Percentiles rank a stretch among this genome's conserved stretches.
Evolutionary conservation across 192 early-diverging fungal species (phyloP).

Genomic region (Endogone sp.): DNA sequence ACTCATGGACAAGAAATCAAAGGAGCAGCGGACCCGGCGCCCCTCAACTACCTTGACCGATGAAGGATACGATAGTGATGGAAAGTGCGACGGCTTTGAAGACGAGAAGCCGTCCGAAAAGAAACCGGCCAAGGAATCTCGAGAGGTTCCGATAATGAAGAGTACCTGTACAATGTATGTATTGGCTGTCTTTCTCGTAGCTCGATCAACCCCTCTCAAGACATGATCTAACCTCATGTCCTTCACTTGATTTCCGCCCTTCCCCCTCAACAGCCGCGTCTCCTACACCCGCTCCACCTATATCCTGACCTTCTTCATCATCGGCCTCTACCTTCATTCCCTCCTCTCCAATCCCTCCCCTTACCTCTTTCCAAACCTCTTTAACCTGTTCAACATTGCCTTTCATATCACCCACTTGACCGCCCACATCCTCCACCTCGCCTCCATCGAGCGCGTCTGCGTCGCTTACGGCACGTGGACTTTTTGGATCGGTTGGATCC

Average conservation of each 20-base stretch:
- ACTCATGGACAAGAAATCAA: too few species aligned
- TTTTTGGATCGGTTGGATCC: conserved; percentile 50
- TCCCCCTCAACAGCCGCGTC: too few species aligned
- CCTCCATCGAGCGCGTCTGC: conserved; percentile 38
- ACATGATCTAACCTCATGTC: conserved; percentile 1
- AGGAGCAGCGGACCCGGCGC: too few species aligned
- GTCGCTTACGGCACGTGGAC: conserved; percentile 59
- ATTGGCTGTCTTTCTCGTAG: too few species aligned
- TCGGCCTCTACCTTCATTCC: conserved; percentile 13
- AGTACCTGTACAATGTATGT: neutral
- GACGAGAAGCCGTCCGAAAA: neutral
- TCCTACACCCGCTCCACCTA: conserved; percentile 33
- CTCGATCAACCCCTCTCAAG: neutral
- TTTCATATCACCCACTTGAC: conserved; percentile 45
- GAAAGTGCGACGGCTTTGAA: neutral
- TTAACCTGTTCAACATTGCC: conserved; percentile 17
- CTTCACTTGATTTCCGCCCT: too few species aligned
- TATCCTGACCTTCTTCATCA: conserved; percentile 20
- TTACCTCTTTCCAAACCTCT: conserved; percentile 31
- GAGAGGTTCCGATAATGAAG: neutral
- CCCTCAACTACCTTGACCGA: too few species aligned
- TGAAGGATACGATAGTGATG: too few species aligned
- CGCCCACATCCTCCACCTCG: conserved; percentile 35
- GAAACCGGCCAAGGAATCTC: neutral
- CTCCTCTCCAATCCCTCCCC: conserved; percentile 12